Evolutionary conservation across 306 rosid species (phyloP).

Genomic region (Prunus fruticosa): DNA sequence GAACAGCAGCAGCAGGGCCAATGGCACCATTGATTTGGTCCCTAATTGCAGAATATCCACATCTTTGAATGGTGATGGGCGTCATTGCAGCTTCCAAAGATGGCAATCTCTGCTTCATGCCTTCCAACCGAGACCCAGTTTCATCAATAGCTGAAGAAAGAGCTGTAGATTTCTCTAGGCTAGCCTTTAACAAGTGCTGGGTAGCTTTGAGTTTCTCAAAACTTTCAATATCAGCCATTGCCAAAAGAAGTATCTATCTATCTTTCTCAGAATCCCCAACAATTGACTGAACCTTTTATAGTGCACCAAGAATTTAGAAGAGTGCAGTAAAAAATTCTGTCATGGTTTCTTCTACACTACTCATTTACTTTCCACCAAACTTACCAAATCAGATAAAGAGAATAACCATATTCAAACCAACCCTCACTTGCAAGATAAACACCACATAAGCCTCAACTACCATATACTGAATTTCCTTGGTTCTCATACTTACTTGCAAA

Average conservation of each 20-base stretch:
- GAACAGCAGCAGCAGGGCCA: slow-evolving; percentile 61
- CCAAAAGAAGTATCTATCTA: slow-evolving; percentile 7
- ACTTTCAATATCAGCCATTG: slow-evolving; percentile 43
- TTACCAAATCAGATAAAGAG: slow-evolving; percentile 50
- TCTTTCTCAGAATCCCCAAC: slow-evolving; percentile 13
- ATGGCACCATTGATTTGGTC: slow-evolving; percentile 51
- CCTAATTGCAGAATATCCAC: slow-evolving; percentile 33
- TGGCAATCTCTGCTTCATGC: slow-evolving; percentile 34
- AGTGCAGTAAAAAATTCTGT: slow-evolving; percentile 19
- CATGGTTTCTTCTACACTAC: slow-evolving; percentile 42
- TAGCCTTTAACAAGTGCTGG: slow-evolving; percentile 45
- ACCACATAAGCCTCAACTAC: slow-evolving; percentile 53
- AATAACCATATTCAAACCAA: slow-evolving; percentile 48
- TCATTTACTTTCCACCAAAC: slow-evolving; percentile 71
- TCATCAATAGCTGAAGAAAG: slow-evolving; percentile 44
- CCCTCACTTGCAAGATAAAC: slow-evolving; percentile 68
- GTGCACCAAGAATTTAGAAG: slow-evolving; percentile 18
- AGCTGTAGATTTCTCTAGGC: slow-evolving; percentile 51
- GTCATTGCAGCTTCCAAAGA: slow-evolving; percentile 48
- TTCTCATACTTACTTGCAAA: not conserved
- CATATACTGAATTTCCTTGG: slow-evolving; percentile 15
- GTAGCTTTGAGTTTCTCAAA: slow-evolving; percentile 42
- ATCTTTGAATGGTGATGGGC: slow-evolving; percentile 16
- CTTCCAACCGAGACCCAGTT: slow-evolving; percentile 50
- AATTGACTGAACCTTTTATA: slow-evolving; percentile 30